phyloP scores from a whole-genome alignment of 257 asterid species.

The Lantana camara region DNA sequence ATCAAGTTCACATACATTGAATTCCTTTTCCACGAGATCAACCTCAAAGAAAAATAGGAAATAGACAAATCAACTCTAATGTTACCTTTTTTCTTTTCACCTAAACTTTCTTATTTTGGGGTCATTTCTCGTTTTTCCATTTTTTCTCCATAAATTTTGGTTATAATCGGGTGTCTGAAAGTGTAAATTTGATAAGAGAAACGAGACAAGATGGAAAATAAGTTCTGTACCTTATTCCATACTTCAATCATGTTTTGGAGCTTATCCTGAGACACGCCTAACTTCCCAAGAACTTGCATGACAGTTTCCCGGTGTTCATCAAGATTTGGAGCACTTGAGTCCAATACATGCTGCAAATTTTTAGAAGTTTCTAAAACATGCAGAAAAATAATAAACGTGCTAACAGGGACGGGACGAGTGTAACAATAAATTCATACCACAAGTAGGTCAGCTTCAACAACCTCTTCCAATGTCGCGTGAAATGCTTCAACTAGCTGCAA shows the following conservation, averaged over 20 bases:
- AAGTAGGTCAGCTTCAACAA: slow-evolving; percentile 93
- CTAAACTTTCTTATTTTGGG: neutral
- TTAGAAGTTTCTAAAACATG: neutral
- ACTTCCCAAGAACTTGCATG: slow-evolving; percentile 72
- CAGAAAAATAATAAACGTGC: neutral
- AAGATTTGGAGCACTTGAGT: slow-evolving; percentile 81
- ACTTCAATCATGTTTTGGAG: slow-evolving; percentile 94
- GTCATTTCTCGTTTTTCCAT: neutral
- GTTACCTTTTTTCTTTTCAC: neutral
- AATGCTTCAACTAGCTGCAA: slow-evolving; percentile 96
- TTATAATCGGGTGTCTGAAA: neutral
- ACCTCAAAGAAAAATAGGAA: slow-evolving; percentile 44
- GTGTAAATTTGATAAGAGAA: neutral
- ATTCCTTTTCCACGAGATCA: slow-evolving; percentile 64
- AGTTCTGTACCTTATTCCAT: slow-evolving; percentile 75
- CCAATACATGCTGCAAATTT: slow-evolving; percentile 87
- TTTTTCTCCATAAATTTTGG: too few relatives aligned
- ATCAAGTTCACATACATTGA: slow-evolving; percentile 34
- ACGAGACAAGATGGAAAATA: neutral
- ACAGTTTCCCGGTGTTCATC: slow-evolving; percentile 79
- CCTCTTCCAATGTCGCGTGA: slow-evolving; percentile 96
- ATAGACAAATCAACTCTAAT: slow-evolving; percentile 14
- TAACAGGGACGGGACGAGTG: slow-evolving; percentile 6
- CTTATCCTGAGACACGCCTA: slow-evolving; percentile 83
- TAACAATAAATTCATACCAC: slow-evolving; percentile 59